These are phyloP conservation scores for Alectoria sarmentosa DNA, from an alignment of 495 filamentous ascomycete genomes.

Conservation along the genomic window DNA sequence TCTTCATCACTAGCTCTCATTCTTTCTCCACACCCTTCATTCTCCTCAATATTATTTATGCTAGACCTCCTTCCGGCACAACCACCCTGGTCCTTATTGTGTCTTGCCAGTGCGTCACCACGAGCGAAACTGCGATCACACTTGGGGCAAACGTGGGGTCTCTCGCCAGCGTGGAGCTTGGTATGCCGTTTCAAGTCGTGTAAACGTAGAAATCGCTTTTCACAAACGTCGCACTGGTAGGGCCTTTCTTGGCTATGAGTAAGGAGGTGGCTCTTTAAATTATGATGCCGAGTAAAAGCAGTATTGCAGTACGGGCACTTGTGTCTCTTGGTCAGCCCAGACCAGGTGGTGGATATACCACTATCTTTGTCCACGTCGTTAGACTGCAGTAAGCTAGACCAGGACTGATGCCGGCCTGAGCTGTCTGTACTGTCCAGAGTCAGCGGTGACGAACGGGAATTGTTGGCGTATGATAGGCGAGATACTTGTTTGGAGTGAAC, in stretches of 20 bases:
- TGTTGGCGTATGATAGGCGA: no score
- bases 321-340: conserved; percentile 82
- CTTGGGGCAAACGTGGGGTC: conserved; percentile 88
- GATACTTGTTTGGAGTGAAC: no score
- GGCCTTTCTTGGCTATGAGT: conserved; percentile 99
- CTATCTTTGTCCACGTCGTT: conserved; percentile 53
- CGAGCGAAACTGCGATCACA: conserved; percentile 92
- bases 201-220: conserved; percentile 81
- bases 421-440: conserved; percentile 32
- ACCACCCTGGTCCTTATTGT: conserved; percentile 92
- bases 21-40: conserved; percentile 62
- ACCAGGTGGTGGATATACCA: conserved; percentile 52
- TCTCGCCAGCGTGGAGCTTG: conserved; percentile 94
- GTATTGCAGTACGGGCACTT: conserved; percentile 94
- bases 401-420: conserved; percentile 38
- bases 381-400: conserved; percentile 69
- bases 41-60: conserved; percentile 74
- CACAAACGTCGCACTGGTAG: conserved; percentile 82
- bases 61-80: conserved; percentile 87
- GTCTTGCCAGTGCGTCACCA: conserved; percentile 87
- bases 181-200: conserved; percentile 95
- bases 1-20: conserved; percentile 50
- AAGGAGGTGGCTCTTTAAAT: conserved; percentile 94
- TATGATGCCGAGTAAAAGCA: conserved; percentile 95
- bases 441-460: no score